Conservation (phyloP, 2,329 filamentous ascomycete genomes). For the Aspergillus puulaauensis region DNA sequence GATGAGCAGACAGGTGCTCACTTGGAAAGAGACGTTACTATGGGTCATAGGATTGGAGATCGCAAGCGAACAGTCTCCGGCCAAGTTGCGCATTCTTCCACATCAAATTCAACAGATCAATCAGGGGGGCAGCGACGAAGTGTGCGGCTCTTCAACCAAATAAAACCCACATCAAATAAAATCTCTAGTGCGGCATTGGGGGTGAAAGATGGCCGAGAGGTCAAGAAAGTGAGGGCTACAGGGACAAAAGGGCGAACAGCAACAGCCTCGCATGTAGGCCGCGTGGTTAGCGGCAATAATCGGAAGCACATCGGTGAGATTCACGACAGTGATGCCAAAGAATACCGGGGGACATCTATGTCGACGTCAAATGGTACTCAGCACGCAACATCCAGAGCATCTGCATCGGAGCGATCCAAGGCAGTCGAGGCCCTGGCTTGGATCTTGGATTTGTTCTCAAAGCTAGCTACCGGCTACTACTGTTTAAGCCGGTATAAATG, state of each 20-base stretch:
- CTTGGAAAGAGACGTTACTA: constrained; percentile 31
- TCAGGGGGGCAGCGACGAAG: constrained; percentile 67
- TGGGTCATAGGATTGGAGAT: constrained; percentile 50
- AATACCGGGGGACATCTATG: constrained; percentile 43
- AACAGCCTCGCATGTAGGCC: constrained; percentile 70
- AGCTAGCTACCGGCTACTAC: constrained; percentile 78
- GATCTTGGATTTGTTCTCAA: constrained; percentile 77
- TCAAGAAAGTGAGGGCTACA: constrained; percentile 81
- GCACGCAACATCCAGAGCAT: constrained; percentile 31
- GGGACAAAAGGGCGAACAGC: constrained; percentile 66
- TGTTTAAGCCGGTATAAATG: constrained; percentile 77
- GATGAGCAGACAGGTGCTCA: constrained; percentile 41
- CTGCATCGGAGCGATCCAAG: constrained; percentile 56
- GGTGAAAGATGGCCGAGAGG: constrained; percentile 65
- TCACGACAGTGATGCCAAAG: constrained; percentile 69
- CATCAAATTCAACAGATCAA: constrained; percentile 61
- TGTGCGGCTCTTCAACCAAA: constrained; percentile 69
- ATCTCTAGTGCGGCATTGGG: constrained; percentile 61
- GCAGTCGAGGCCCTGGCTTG: constrained; percentile 74
- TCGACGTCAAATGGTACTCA: constrained; percentile 26
- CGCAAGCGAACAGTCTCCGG: constrained; percentile 93
- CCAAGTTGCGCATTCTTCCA: constrained; percentile 57
- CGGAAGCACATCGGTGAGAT: constrained; percentile 62
- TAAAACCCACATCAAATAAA: constrained; percentile 65
- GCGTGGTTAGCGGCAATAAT: constrained; percentile 90